phyloP scores from a whole-genome alignment of 768 basidiomycete genomes.

The Tulasnella sp. region DNA sequence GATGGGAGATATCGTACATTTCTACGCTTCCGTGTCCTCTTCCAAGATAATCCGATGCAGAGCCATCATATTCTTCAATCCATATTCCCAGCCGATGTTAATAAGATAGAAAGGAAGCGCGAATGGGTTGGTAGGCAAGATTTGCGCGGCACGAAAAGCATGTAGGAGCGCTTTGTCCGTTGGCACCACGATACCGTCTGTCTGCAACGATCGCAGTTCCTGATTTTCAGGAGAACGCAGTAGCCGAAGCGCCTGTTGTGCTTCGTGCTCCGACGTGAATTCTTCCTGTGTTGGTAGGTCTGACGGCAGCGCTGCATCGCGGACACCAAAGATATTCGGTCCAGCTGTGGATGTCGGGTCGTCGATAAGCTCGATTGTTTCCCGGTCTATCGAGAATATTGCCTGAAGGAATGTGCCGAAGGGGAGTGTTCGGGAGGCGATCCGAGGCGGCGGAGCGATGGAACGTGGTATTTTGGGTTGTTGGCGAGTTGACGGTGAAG shows the following conservation, averaged over 20 bases:
- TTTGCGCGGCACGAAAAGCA: background rate
- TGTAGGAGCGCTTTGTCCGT: background rate
- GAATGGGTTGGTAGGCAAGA: conserved; percentile 28
- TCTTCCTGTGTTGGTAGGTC: background rate
- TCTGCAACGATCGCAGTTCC: background rate
- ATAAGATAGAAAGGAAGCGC: conserved; percentile 20
- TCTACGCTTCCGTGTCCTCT: background rate
- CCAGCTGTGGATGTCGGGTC: background rate
- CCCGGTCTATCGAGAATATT: conserved; percentile 14
- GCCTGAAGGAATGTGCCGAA: conserved; percentile 28
- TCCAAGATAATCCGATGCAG: conserved; percentile 5
- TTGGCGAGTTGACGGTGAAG: background rate
- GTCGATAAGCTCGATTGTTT: conserved; percentile 21
- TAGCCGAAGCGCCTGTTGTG: background rate
- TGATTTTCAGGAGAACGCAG: background rate
- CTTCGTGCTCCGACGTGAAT: conserved; percentile 8
- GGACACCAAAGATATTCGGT: conserved; percentile 16
- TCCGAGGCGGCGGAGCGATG: background rate
- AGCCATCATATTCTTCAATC: conserved; percentile 27
- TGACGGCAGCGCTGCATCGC: background rate
- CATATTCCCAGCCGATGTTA: conserved; percentile 27
- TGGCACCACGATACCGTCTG: background rate
- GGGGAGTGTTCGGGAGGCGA: background rate
- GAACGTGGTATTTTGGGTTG: background rate
- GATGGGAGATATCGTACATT: background rate